Percentiles rank a stretch among this genome's conserved stretches.
These are phyloP conservation scores for Talaromyces adpressus DNA, from an alignment of 495 filamentous ascomycete species.

Conservation along the genomic window DNA sequence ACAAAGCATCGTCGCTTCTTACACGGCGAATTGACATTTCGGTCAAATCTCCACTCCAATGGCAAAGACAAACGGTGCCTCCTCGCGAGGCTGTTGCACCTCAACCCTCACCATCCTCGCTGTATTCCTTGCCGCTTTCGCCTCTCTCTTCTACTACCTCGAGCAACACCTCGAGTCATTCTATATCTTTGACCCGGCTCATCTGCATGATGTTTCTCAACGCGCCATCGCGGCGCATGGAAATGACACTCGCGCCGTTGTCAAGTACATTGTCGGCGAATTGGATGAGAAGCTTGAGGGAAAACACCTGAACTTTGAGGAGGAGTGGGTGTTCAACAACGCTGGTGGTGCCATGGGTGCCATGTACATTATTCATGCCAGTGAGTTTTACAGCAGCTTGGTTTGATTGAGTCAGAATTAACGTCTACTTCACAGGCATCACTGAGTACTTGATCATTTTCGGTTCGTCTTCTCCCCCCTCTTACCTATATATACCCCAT, in stretches of 20 bases:
- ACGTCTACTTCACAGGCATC: constrained; percentile 31
- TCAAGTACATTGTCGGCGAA: constrained; percentile 53
- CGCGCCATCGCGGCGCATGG: constrained; percentile 59
- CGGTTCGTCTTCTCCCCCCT: constrained; percentile 30
- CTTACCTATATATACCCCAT: background rate
- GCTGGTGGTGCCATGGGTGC: constrained; percentile 81
- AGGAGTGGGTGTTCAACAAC: constrained; percentile 54
- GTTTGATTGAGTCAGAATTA: background rate
- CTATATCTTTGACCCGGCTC: constrained; percentile 65
- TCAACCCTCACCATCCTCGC: constrained; percentile 46
- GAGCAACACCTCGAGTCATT: constrained; percentile 64
- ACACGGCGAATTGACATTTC: background rate
- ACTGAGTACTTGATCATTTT: constrained; percentile 82
- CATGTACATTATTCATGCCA: constrained; percentile 85
- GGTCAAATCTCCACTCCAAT: background rate
- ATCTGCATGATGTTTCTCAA: constrained; percentile 62
- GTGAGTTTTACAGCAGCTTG: constrained; percentile 28
- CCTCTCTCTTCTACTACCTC: constrained; percentile 53
- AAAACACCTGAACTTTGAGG: constrained; percentile 33
- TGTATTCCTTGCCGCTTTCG: constrained; percentile 51
- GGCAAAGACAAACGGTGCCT: background rate
- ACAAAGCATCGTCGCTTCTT: background rate
- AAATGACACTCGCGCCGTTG: constrained; percentile 62
- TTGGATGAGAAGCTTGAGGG: constrained; percentile 30
- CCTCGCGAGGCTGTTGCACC: constrained; percentile 4